Base-by-base conservation (phyloP, 352 stramenopile species). In the Phytophthora ramorum region DNA sequence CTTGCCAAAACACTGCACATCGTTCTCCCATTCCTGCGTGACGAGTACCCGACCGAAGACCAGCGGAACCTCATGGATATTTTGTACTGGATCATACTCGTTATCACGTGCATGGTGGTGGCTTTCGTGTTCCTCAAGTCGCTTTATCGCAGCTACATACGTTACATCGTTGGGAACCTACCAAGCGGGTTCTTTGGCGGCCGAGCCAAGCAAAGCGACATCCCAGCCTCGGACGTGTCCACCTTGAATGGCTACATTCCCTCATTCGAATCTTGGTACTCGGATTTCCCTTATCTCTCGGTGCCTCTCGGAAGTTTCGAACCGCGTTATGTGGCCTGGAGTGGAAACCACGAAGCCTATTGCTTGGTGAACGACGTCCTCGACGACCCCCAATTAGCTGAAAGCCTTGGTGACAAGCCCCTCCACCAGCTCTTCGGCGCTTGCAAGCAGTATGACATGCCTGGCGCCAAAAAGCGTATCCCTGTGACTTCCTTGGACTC, bases 191-290 rank as follows among this genome's bases (percentile, higher is more conserved):
- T 73, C 41, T 63, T 71, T 28, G 66, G 62, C 17, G 63, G 66
- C 12, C 66, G 71, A 30, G 76, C 75, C 26, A 71, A 73, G 3
- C 38, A 77, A 47, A 85, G 76, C 35, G 70, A 83, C n/a, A 79
- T 83, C 12, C 69, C 68, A 28, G 71, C 67, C 16, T 89, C 82
- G 0, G 49, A 65, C 1, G 78, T 91, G 3, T 71, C 59, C 35
- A 73, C 79, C n/a, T 70, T 91, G 5, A 74, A 78, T 17, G 82
- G 73, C 1, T 91, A 89, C 59, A 68, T 91, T 32, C 82, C 79
- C 47, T 78, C 71, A 9, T 91, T 86, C 41, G 80, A 88, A 56
- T 87, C 79, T n/a, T 83, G 68, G 76, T 91, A 87, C 60, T 87
- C 82, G 17, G 82, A 88, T 46, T 91, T 91, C 24, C 79, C 82